phyloP scores from a whole-genome alignment of 2,329 filamentous ascomycete species.

The Xylaria sp. region DNA sequence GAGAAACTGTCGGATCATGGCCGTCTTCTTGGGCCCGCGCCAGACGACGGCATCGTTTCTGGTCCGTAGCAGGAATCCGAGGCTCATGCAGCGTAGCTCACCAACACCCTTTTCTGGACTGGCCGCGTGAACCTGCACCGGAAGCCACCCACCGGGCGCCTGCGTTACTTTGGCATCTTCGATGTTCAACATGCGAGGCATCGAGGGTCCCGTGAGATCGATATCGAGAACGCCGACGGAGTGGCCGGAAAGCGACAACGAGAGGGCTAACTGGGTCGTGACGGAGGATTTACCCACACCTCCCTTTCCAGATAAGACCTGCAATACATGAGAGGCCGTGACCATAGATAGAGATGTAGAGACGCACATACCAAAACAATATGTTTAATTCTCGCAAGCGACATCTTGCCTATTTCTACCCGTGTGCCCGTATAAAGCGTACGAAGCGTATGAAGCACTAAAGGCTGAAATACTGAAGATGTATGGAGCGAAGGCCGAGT shows the following conservation, averaged over 20 bases:
- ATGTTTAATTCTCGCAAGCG: constrained; percentile 76
- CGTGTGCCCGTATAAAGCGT: too few species aligned
- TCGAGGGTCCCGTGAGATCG: constrained; percentile 94
- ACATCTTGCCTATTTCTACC: constrained; percentile 59
- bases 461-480: too few species aligned
- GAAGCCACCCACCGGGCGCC: constrained; percentile 90
- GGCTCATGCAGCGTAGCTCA: constrained; percentile 83
- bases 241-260: constrained; percentile 83
- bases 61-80: constrained; percentile 87
- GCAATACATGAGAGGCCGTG: constrained; percentile 17
- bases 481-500: too few species aligned
- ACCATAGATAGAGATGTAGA: constrained; percentile 10
- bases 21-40: constrained; percentile 98
- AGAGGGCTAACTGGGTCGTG: constrained; percentile 94
- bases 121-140: constrained; percentile 81
- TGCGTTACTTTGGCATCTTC: constrained; percentile 91
- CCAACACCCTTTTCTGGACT: constrained; percentile 64
- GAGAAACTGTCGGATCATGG: constrained; percentile 97
- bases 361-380: constrained; percentile 72
- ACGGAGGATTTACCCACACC: constrained; percentile 98
- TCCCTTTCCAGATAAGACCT: constrained; percentile 94
- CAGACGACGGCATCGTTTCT: constrained; percentile 94
- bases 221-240: constrained; percentile 96
- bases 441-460: too few species aligned
- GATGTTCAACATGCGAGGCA: constrained; percentile 92